Conservation (phyloP, 164 flowering plant species). For the Protea cynaroides region DNA sequence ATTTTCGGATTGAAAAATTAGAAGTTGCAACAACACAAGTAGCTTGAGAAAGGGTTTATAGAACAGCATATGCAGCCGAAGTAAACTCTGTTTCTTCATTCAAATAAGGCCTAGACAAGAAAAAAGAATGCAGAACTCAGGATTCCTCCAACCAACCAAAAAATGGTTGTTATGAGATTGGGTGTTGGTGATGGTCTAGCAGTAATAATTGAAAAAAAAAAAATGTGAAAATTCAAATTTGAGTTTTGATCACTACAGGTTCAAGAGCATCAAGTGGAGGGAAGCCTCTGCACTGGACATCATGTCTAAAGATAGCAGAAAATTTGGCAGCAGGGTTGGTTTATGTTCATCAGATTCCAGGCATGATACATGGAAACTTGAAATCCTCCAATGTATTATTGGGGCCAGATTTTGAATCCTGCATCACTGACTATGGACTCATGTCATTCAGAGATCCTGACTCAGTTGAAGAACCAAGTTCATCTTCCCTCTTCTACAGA, state of each 20-base stretch:
- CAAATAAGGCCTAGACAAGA: no score
- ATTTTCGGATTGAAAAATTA: no score
- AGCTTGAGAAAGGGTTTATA: no score
- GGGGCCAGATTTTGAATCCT: conserved; percentile 91
- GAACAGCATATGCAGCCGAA: no score
- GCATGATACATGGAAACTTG: conserved; percentile 78
- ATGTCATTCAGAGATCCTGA: conserved; percentile 52
- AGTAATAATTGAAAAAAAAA: not conserved
- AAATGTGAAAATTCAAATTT: no score
- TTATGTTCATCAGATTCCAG: conserved; percentile 76
- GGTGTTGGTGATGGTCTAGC: not conserved
- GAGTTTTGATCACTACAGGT: conserved; percentile 34
- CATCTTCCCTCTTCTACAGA: conserved; percentile 69
- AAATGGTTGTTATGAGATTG: no score
- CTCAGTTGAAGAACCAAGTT: conserved; percentile 57
- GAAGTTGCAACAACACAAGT: no score
- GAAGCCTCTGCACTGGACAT: conserved; percentile 98
- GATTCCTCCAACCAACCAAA: no score
- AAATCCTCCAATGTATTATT: conserved; percentile 86
- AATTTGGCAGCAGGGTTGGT: conserved; percentile 78
- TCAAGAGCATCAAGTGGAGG: conserved; percentile 77
- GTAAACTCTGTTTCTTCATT: no score
- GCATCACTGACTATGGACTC: conserved; percentile 90
- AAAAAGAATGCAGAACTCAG: no score
- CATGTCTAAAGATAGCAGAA: conserved; percentile 93